phyloP scores from a whole-genome alignment of 169 alveolate genomes.

The Babesia gibsoni region DNA sequence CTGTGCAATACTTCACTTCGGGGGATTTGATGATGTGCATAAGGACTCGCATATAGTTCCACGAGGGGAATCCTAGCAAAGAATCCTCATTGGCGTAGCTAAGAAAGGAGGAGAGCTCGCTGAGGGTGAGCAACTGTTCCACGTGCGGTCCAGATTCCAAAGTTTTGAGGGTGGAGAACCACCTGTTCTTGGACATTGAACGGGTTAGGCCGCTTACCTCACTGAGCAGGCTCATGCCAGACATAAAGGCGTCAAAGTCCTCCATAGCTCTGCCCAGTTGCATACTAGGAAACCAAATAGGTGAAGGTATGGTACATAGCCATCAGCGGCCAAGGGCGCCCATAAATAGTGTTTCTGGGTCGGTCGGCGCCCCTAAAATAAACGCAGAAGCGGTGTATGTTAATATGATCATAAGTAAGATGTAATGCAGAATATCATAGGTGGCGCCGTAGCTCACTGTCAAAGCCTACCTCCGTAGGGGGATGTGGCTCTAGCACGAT shows the following conservation, averaged over 20 bases:
- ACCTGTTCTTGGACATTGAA: neutral
- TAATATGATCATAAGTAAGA: no score
- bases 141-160: slow-evolving; percentile 25
- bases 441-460: no score
- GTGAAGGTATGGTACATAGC: no score
- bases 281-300: no score
- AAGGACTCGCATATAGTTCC: slow-evolving; percentile 41
- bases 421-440: no score
- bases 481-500: no score
- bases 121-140: slow-evolving; percentile 43
- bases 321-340: no score
- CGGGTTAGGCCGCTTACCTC: neutral
- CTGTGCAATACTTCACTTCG: slow-evolving; percentile 16
- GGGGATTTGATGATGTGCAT: slow-evolving; percentile 46
- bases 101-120: slow-evolving; percentile 32
- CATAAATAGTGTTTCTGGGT: no score
- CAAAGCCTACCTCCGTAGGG: no score
- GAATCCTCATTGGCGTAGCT: slow-evolving; percentile 54
- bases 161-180: slow-evolving; percentile 28
- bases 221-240: neutral
- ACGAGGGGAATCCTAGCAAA: slow-evolving; percentile 51
- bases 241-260: neutral
- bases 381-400: no score
- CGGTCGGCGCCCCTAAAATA: no score
- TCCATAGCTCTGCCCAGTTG: neutral